Percentiles rank a stretch among this genome's conserved stretches.
Conservation (phyloP, 306 rosid species). For the Cicer bijugum region DNA sequence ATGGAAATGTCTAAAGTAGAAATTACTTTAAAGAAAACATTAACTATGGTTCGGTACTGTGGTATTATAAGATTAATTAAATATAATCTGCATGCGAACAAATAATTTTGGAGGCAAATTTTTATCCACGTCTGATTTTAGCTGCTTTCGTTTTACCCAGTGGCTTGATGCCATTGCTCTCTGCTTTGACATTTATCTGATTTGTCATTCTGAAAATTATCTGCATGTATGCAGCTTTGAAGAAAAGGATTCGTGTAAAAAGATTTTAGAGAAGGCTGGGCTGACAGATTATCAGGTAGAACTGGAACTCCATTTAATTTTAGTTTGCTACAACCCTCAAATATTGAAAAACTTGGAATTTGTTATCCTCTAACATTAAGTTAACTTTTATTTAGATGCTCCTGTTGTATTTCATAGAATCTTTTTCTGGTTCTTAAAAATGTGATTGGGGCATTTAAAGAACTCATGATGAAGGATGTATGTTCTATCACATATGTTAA, state of each 20-base stretch:
- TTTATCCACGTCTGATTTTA: not conserved
- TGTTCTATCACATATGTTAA: conserved; percentile 10
- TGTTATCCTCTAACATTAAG: conserved; percentile 27
- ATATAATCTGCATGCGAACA: not conserved
- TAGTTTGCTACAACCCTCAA: not conserved
- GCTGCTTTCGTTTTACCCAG: conserved; percentile 6
- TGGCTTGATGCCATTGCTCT: conserved; percentile 38
- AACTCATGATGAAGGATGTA: conserved; percentile 29
- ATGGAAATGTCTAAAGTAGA: not conserved
- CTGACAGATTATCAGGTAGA: conserved; percentile 82
- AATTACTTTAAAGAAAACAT: not conserved
- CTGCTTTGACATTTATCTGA: conserved; percentile 39
- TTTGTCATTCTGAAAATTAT: conserved; percentile 45
- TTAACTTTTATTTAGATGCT: conserved; percentile 34
- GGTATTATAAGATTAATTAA: not conserved
- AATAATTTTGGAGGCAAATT: not conserved
- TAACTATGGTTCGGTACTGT: not conserved
- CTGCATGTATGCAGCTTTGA: conserved; percentile 62
- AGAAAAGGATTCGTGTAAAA: conserved; percentile 68
- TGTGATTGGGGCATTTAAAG: conserved; percentile 27
- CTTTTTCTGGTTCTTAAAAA: conserved; percentile 12
- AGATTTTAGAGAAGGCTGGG: conserved; percentile 73
- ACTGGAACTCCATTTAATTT: conserved; percentile 38
- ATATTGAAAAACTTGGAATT: not conserved
- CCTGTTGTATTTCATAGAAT: not conserved